phyloP scores from a whole-genome alignment of 2,329 filamentous ascomycete genomes.

The Nakataea oryzae region DNA sequence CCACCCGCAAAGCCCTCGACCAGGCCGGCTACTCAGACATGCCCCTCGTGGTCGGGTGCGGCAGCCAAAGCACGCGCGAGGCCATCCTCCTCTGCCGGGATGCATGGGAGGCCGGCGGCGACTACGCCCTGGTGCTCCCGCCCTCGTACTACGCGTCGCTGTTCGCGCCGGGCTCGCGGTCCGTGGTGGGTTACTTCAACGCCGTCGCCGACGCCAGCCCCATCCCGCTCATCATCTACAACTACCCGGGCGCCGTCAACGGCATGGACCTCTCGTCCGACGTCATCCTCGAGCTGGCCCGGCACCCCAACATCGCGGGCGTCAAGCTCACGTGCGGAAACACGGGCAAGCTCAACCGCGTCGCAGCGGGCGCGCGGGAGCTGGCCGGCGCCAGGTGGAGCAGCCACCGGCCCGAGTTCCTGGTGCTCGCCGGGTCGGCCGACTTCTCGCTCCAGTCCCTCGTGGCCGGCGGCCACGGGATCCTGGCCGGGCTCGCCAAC shows the following conservation, averaged over 20 bases:
- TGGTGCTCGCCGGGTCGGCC: slow-evolving; percentile 62
- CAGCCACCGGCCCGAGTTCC: slow-evolving; percentile 38
- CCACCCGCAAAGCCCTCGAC: slow-evolving; percentile 61
- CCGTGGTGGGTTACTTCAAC: slow-evolving; percentile 55
- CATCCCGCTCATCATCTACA: slow-evolving; percentile 59
- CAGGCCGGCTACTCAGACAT: slow-evolving; percentile 52
- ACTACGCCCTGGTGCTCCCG: slow-evolving; percentile 66
- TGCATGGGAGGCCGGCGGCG: slow-evolving; percentile 57
- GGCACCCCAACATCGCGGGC: slow-evolving; percentile 56
- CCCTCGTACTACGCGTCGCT: slow-evolving; percentile 66
- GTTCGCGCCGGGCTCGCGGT: slow-evolving; percentile 49
- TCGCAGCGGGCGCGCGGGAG: slow-evolving; percentile 45
- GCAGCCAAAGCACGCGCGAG: slow-evolving; percentile 63
- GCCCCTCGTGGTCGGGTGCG: slow-evolving; percentile 68
- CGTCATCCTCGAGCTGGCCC: slow-evolving; percentile 44
- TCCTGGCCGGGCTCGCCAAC: slow-evolving; percentile 64
- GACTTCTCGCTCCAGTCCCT: slow-evolving; percentile 64
- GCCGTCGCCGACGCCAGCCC: slow-evolving; percentile 53
- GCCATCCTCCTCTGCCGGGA: slow-evolving; percentile 60
- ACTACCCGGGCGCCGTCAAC: slow-evolving; percentile 54
- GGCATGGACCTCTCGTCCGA: slow-evolving; percentile 57
- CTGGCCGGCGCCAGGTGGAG: slow-evolving; percentile 15
- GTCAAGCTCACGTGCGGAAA: slow-evolving; percentile 63
- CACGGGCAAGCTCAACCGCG: slow-evolving; percentile 57
- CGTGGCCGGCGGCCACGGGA: slow-evolving; percentile 57